A percentile compares a stretch with the other conserved stretches of the same genome.
Conservation (phyloP, 1,284 basidiomycete genomes). For the Malassezia furfur region DNA sequence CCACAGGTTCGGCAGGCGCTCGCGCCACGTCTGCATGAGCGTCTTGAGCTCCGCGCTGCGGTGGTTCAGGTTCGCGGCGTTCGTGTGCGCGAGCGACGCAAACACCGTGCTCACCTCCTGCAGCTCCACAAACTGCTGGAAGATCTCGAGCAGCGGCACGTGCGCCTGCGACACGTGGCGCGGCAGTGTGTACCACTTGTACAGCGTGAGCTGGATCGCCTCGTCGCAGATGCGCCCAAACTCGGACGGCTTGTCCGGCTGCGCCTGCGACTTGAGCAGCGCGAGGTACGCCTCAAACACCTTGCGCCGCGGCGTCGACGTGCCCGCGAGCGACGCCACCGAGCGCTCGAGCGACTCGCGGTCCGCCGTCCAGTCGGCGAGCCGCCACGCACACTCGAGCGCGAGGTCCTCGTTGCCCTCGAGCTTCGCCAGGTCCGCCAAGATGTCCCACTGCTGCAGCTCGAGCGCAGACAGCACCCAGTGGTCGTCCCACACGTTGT, state of each 20-base stretch:
- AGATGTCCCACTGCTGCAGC: conserved; percentile 89
- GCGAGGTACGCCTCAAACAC: conserved; percentile 93
- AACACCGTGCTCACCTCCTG: conserved; percentile 77
- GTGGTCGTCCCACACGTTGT: conserved; percentile 98
- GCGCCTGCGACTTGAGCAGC: conserved; percentile 56
- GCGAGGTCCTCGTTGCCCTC: conserved; percentile 87
- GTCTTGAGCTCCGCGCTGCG: conserved; percentile 84
- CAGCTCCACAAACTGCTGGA: conserved; percentile 97
- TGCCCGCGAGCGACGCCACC: conserved; percentile 69
- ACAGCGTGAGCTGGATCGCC: conserved; percentile 87
- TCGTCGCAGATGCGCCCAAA: conserved; percentile 68
- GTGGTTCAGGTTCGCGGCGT: conserved; percentile 78
- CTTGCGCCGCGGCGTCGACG: conserved; percentile 80
- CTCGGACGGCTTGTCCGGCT: conserved; percentile 37
- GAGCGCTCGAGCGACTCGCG: conserved; percentile 74
- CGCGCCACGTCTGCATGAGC: conserved; percentile 67
- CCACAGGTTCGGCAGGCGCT: conserved; percentile 86
- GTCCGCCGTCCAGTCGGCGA: conserved; percentile 73
- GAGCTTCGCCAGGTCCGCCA: conserved; percentile 65
- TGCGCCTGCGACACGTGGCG: conserved; percentile 78
- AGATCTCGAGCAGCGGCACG: conserved; percentile 87
- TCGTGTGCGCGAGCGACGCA: conserved; percentile 77
- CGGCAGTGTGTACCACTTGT: conserved; percentile 90
- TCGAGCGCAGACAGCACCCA: conserved; percentile 96
- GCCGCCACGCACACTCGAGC: conserved; percentile 91